Evolutionary conservation across 345 rosid species (phyloP).

Genomic region (Diplotaxis tenuifolia): DNA sequence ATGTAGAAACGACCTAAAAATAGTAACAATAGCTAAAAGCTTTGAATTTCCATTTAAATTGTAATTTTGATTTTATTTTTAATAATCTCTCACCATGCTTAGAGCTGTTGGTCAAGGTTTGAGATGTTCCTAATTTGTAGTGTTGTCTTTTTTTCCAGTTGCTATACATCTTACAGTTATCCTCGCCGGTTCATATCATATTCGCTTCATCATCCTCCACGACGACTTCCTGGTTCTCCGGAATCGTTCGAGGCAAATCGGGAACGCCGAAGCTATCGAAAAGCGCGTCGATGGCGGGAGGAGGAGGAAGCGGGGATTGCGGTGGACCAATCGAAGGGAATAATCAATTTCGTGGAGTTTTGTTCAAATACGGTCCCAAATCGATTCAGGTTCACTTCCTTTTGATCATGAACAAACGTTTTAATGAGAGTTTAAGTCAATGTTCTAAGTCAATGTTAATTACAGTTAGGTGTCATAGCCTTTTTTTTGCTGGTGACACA

Average conservation of each 20-base stretch:
- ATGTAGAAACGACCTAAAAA: too few species aligned
- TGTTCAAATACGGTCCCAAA: slow-evolving; percentile 90
- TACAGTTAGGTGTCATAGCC: slow-evolving; percentile 80
- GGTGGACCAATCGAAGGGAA: slow-evolving; percentile 73
- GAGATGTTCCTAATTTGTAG: too few species aligned
- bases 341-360: slow-evolving; percentile 87
- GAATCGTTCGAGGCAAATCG: slow-evolving; percentile 63
- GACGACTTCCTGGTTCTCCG: slow-evolving; percentile 62
- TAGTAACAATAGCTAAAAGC: too few species aligned
- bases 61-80: too few species aligned
- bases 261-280: slow-evolving; percentile 41
- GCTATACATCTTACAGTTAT: too few species aligned
- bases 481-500: slow-evolving; percentile 74
- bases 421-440: too few species aligned
- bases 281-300: slow-evolving; percentile 27
- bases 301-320: slow-evolving; percentile 31
- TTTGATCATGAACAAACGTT: too few species aligned
- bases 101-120: too few species aligned
- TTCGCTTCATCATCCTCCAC: slow-evolving; percentile 25
- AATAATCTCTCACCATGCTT: too few species aligned
- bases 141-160: too few species aligned
- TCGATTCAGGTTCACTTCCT: slow-evolving; percentile 84
- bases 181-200: too few species aligned
- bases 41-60: too few species aligned
- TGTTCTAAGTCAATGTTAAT: background rate